Percentiles rank a stretch among this genome's conserved stretches.
Conservation (phyloP, 1,139 yeast species). For the Pneumocystis jirovecii region DNA sequence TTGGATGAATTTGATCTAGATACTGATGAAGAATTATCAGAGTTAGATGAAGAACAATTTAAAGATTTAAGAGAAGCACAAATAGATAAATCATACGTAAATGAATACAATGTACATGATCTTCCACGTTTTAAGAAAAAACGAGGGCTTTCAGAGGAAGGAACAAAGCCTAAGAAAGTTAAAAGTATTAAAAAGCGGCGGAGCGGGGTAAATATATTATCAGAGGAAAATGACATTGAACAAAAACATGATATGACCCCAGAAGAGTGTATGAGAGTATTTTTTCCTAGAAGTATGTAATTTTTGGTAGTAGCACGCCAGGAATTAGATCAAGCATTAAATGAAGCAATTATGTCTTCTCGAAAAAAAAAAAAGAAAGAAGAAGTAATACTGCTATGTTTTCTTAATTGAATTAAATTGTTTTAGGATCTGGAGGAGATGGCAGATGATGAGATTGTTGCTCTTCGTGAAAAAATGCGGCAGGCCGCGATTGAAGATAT, state of each 20-base stretch:
- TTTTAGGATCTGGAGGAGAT: conserved; percentile 61
- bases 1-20: conserved; percentile 15
- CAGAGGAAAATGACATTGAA: conserved; percentile 23
- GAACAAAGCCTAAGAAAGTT: conserved; percentile 1
- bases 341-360: conserved; percentile 50
- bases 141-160: conserved; percentile 6
- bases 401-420: not conserved
- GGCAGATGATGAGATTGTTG: conserved; percentile 81
- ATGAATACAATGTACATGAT: conserved; percentile 19
- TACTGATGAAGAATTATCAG: conserved; percentile 25
- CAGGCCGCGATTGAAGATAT: conserved; percentile 84
- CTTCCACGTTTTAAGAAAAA: conserved; percentile 27
- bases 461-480: conserved; percentile 78
- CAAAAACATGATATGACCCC: conserved; percentile 11
- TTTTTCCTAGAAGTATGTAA: conserved; percentile 8
- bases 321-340: conserved; percentile 67
- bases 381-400: conserved; percentile 26
- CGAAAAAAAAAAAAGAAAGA: conserved; percentile 43
- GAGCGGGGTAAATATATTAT: conserved; percentile 16
- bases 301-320: conserved; percentile 40
- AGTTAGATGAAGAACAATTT: conserved; percentile 27
- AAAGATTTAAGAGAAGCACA: conserved; percentile 21
- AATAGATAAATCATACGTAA: conserved; percentile 24
- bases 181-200: conserved; percentile 15
- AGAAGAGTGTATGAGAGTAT: conserved; percentile 3